Conservation (phyloP, 352 stramenopile species). For the Pythium biforme region DNA sequence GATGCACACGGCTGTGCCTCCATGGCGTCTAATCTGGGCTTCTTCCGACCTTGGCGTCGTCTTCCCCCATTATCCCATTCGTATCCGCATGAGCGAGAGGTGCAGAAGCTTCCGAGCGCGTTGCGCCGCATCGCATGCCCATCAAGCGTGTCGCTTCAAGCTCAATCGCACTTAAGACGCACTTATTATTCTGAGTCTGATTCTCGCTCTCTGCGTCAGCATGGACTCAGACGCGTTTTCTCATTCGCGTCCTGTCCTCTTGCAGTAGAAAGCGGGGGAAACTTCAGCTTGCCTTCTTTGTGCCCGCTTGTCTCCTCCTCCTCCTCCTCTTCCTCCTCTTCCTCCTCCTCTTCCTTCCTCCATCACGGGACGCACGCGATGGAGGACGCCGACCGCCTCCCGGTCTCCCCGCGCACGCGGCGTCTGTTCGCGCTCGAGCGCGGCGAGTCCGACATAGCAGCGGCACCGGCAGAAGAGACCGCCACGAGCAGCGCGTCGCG, state of each 20-base stretch:
- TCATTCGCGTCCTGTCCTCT: background rate
- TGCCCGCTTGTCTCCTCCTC: background rate
- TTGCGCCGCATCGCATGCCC: background rate
- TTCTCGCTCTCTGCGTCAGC: too few species aligned
- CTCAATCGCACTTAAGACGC: background rate
- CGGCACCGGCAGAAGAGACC: too few species aligned
- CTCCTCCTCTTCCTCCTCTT: background rate
- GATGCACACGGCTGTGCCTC: too few species aligned
- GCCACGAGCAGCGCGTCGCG: too few species aligned
- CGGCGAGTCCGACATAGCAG: background rate
- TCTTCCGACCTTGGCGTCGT: too few species aligned
- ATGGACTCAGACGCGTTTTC: too few species aligned
- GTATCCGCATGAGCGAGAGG: too few species aligned
- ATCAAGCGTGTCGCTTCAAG: background rate
- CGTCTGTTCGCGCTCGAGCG: constrained; percentile 1
- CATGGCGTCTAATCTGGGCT: too few species aligned
- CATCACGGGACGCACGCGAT: background rate
- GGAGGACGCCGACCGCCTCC: background rate
- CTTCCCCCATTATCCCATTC: too few species aligned
- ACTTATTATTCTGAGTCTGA: constrained; percentile 9
- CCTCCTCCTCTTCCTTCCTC: background rate
- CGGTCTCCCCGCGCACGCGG: constrained; percentile 3
- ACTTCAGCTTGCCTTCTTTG: background rate
- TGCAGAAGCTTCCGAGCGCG: background rate
- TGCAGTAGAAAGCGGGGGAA: background rate